Evolutionary conservation across 441 rosid genomes (phyloP), one percentile per base, ranked within the genome.

Genomic region (Corymbia citriodora): DNA sequence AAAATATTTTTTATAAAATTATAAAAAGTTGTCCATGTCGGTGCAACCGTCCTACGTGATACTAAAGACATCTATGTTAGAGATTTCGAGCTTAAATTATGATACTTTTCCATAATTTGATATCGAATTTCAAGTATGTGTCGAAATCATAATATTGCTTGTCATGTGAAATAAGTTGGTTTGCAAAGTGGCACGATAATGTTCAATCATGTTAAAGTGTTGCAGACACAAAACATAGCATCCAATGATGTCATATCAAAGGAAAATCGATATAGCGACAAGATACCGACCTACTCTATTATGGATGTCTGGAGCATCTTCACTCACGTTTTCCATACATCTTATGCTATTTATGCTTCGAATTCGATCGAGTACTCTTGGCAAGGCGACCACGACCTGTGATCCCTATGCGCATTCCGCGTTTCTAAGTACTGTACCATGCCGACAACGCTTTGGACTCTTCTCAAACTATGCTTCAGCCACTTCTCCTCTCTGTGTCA

Each of bases 11-110:
- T 54, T 2, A 21, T 19, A 55, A 21, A 55, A 21, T 19, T 8
- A 55, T 0, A 8, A 21, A 21, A 55, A 55, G 9, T 55, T 55
- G 1, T 55, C 1, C 12, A 57, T 0, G 10, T 57, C 10, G 10
- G 25, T 2, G 0, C 12, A 10, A 59, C 23, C 0, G 10, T 59
- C 29, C 10, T 23, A 10, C 0, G 7, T 9, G 25, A 59, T 4
- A 59, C 29, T 59, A 59, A 23, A 9, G 14, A 0, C 1, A 0
- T 10, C 7, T 4, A 25, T 25, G 10, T 59, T 0, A 59, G 7
- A 10, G 14, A 59, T 59, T 59, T 59, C 0, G 1, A 59, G 0
- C 10, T 29, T 59, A 59, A 59, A 59, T 59, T 59, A 23, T 10
- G n/a, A 0, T 59, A 59, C n/a, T 59, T 59, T 59, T 6, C 25